Conservation (phyloP, 2,329 filamentous ascomycete species). For the Madurella fahalii region DNA sequence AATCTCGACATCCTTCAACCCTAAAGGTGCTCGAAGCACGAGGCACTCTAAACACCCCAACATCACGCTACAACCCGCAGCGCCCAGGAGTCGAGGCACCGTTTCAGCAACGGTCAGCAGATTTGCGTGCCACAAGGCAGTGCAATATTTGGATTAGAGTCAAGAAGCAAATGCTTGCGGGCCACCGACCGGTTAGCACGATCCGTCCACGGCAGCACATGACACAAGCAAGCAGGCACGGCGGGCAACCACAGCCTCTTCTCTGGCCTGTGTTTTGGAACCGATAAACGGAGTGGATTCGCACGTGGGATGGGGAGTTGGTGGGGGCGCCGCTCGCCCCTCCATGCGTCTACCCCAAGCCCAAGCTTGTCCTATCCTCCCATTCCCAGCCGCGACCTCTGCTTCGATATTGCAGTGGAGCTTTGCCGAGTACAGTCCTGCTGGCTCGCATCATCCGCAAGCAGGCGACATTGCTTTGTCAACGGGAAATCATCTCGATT, state of each 20-base stretch:
- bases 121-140: too few species aligned
- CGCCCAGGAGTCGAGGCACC: too few species aligned
- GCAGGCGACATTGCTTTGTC: not conserved
- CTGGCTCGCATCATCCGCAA: not conserved
- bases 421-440: slow-evolving; percentile 1
- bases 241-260: not conserved
- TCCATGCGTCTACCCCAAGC: not conserved
- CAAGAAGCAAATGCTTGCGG: not conserved
- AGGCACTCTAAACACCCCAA: not conserved
- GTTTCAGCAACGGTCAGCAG: too few species aligned
- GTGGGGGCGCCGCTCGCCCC: slow-evolving; percentile 5
- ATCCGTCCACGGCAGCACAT: not conserved
- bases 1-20: not conserved
- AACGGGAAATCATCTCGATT: not conserved
- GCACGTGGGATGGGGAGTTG: slow-evolving; percentile 5
- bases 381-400: not conserved
- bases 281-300: not conserved
- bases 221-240: not conserved
- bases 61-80: too few species aligned
- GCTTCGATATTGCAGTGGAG: slow-evolving; percentile 1
- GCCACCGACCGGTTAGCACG: not conserved
- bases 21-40: not conserved
- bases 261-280: not conserved
- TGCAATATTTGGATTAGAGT: too few species aligned
- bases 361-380: not conserved